These are phyloP conservation scores for Psophocarpus tetragonolobus DNA, from an alignment of 306 rosid genomes.

Conservation along the genomic window DNA sequence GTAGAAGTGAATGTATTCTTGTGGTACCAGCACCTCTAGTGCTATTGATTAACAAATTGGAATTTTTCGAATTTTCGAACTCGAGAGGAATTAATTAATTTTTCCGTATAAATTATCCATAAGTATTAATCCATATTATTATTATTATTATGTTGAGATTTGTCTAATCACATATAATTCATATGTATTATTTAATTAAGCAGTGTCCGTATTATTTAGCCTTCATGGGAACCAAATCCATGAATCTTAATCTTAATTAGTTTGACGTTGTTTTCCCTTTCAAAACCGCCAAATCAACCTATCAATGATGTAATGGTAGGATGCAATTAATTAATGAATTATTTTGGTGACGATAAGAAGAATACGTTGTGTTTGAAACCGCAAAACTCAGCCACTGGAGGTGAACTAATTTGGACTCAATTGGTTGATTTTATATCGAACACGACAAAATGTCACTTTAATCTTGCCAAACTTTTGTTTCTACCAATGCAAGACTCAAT, in stretches of 20 bases:
- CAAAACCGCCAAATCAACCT: not conserved
- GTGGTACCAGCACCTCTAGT: not conserved
- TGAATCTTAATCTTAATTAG: too few species aligned
- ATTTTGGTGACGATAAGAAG: constrained; percentile 5
- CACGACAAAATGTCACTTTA: constrained; percentile 34
- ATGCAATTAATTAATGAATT: constrained; percentile 1
- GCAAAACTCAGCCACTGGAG: constrained; percentile 20
- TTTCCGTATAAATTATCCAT: not conserved
- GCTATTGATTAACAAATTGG: not conserved
- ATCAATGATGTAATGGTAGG: not conserved
- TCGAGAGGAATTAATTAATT: not conserved
- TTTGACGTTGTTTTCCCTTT: too few species aligned
- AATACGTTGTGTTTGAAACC: not conserved
- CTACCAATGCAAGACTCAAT: not conserved
- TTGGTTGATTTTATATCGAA: not conserved
- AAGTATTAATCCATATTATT: too few species aligned
- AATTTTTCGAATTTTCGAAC: not conserved
- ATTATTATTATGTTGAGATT: not conserved
- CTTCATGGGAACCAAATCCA: too few species aligned
- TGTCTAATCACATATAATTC: not conserved
- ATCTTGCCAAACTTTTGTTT: constrained; percentile 28
- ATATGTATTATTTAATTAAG: too few species aligned
- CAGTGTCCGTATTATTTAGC: too few species aligned
- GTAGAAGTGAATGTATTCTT: not conserved
- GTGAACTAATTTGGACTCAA: not conserved